These are phyloP conservation scores for Cyanodermella asteris DNA, from an alignment of 2,329 filamentous ascomycete species.

Conservation along the genomic window DNA sequence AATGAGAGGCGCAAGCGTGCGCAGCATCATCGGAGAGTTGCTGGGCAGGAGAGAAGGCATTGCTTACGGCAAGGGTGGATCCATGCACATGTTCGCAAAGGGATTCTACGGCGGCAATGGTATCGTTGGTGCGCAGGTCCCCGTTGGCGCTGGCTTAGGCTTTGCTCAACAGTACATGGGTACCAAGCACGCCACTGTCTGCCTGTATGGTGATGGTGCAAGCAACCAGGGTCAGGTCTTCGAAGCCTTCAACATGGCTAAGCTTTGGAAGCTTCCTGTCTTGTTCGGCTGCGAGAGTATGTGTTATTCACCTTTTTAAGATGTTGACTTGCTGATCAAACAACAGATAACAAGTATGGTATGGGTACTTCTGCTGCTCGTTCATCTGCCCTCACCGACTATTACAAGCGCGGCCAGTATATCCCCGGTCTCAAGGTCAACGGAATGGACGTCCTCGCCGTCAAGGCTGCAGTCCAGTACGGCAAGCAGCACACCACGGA, in stretches of 20 bases:
- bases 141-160: constrained; percentile 84
- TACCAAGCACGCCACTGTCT: constrained; percentile 66
- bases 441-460: constrained; percentile 95
- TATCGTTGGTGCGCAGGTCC: constrained; percentile 96
- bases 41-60: constrained; percentile 91
- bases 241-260: constrained; percentile 99
- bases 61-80: constrained; percentile 95
- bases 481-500: constrained; percentile 67
- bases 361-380: constrained; percentile 95
- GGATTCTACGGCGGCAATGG: constrained; percentile 98
- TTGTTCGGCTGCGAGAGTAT: constrained; percentile 96
- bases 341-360: constrained; percentile 97
- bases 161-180: constrained; percentile 91
- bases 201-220: constrained; percentile 93
- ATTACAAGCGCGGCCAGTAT: constrained; percentile 99
- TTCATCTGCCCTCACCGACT: constrained; percentile 88
- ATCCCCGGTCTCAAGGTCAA: constrained; percentile 99
- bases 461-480: constrained; percentile 89
- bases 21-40: constrained; percentile 88
- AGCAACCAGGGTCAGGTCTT: constrained; percentile 99
- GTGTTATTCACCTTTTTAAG: constrained; percentile 18
- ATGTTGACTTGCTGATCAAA: constrained; percentile 10
- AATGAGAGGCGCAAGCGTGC: constrained; percentile 81
- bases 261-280: constrained; percentile 89
- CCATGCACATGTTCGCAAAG: constrained; percentile 99